Percentiles rank a stretch among this genome's conserved stretches.
phyloP scores from a whole-genome alignment of 345 rosid genomes.

The Gossypium ekmanianum region DNA sequence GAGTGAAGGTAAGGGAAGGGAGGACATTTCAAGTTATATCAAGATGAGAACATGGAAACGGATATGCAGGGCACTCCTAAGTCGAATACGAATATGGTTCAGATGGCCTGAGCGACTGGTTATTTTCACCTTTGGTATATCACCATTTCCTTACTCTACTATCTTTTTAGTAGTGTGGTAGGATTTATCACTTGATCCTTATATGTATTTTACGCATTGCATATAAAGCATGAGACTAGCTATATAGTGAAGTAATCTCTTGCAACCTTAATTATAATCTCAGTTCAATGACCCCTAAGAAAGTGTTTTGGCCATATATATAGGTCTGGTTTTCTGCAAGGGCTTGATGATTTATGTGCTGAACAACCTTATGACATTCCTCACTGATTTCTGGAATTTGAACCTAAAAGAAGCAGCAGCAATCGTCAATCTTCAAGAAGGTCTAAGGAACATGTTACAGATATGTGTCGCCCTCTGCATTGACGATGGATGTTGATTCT shows the following conservation, averaged over 20 bases:
- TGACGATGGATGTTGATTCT: conserved; percentile 4
- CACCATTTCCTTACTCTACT: background rate
- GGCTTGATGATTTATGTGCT: background rate
- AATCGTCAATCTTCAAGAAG: background rate
- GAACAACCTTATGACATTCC: background rate
- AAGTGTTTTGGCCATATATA: too few species aligned
- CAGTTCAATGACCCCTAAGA: too few species aligned
- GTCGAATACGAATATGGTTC: background rate
- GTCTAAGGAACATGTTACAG: conserved; percentile 6
- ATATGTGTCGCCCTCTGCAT: background rate
- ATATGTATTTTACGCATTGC: too few species aligned
- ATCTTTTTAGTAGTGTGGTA: too few species aligned
- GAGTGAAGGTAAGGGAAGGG: background rate
- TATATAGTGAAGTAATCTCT: too few species aligned
- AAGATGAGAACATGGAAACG: background rate
- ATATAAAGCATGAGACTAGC: too few species aligned
- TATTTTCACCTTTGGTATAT: conserved; percentile 1
- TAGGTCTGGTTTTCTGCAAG: conserved; percentile 12
- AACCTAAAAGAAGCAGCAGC: background rate
- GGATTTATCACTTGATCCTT: too few species aligned
- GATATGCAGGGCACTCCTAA: background rate
- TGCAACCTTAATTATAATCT: too few species aligned
- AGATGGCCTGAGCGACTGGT: conserved; percentile 2
- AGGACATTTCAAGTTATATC: background rate
- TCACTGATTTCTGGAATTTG: background rate